Conservation (phyloP, 2,329 filamentous ascomycete species). For the Arthrinium phaeospermum region DNA sequence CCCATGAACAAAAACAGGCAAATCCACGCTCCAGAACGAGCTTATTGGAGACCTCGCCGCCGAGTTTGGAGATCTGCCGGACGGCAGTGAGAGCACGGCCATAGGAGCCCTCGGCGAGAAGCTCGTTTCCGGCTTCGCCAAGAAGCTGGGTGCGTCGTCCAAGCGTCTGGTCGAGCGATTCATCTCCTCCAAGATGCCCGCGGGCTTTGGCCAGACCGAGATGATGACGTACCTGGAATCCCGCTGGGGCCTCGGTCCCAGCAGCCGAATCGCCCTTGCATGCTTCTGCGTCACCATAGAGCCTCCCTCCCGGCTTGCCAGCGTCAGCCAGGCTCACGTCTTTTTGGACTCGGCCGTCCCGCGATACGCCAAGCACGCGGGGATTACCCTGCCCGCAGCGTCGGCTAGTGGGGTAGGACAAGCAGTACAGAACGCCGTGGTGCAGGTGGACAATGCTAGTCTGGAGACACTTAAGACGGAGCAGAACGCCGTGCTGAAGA, state of each 20-base stretch:
- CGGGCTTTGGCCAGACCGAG: slow-evolving; percentile 97
- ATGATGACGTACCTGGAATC: slow-evolving; percentile 94
- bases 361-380: background rate
- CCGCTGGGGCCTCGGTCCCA: slow-evolving; percentile 84
- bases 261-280: slow-evolving; percentile 89
- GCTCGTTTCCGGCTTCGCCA: slow-evolving; percentile 78
- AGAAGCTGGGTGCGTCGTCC: slow-evolving; percentile 95
- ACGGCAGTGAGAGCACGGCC: slow-evolving; percentile 64
- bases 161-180: slow-evolving; percentile 89
- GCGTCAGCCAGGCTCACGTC: background rate
- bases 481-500: slow-evolving; percentile 77
- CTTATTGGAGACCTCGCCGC: background rate
- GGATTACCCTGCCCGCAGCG: background rate
- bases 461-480: slow-evolving; percentile 93
- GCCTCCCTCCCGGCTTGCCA: background rate
- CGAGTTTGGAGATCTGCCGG: background rate
- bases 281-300: slow-evolving; percentile 53
- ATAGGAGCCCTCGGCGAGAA: background rate
- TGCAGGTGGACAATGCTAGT: slow-evolving; percentile 90
- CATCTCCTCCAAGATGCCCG: slow-evolving; percentile 99
- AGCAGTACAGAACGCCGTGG: slow-evolving; percentile 76
- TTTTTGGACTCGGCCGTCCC: background rate
- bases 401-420: background rate
- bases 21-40: background rate
- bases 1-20: background rate